Evolutionary conservation across 495 filamentous ascomycete genomes (phyloP).

Genomic region (Aspergillus ellipticus): DNA sequence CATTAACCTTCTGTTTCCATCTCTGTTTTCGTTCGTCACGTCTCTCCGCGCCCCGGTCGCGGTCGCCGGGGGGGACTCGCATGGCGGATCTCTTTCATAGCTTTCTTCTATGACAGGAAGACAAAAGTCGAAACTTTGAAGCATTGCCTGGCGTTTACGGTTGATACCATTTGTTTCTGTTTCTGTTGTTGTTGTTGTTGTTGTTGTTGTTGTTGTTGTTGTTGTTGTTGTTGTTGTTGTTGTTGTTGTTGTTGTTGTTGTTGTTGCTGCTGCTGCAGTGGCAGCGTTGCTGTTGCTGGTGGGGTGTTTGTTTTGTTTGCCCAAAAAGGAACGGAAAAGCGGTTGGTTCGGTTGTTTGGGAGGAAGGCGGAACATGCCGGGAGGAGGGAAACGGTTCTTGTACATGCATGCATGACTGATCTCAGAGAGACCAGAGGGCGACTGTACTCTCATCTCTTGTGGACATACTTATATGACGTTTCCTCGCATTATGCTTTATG

Average conservation of each 20-base stretch:
- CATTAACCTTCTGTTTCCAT: constrained; percentile 21
- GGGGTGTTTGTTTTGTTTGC: background rate
- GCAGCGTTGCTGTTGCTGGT: too few species aligned
- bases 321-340: constrained; percentile 12
- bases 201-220: constrained; percentile 12
- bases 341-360: background rate
- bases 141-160: constrained; percentile 26
- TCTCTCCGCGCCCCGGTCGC: background rate
- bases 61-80: too few species aligned
- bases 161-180: constrained; percentile 27
- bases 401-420: constrained; percentile 5
- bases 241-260: constrained; percentile 14
- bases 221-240: constrained; percentile 14
- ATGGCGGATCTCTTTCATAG: constrained; percentile 7
- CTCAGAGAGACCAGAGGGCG: background rate
- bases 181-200: constrained; percentile 8
- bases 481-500: background rate
- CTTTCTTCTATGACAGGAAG: constrained; percentile 14
- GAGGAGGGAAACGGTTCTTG: constrained; percentile 1
- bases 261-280: constrained; percentile 4
- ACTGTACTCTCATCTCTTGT: constrained; percentile 15
- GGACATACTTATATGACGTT: constrained; percentile 8
- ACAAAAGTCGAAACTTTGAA: constrained; percentile 19
- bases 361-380: background rate
- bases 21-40: background rate